phyloP scores from a whole-genome alignment of 75 land plant genomes.

The Picea glauca region DNA sequence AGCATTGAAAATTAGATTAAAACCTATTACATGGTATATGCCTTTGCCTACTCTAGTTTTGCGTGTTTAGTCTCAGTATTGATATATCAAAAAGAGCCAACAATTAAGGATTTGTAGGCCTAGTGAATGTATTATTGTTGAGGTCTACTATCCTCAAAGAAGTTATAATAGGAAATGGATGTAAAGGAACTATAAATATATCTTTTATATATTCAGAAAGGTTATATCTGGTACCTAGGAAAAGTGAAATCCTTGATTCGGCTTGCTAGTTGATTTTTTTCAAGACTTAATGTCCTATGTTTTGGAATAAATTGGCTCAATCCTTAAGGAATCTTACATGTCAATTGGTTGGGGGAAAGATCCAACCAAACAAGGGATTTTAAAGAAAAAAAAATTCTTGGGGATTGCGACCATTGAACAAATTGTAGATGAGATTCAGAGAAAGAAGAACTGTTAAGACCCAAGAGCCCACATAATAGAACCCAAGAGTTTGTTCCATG shows the following conservation, averaged over 20 bases:
- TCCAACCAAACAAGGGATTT: no score
- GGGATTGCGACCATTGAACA: constrained; percentile 40
- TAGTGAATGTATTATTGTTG: no score
- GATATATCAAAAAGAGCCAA: neutral
- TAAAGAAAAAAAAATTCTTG: constrained; percentile 18
- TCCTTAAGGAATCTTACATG: constrained; percentile 44
- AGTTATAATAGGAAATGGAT: no score
- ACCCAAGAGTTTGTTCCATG: constrained; percentile 47
- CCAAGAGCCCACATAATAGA: constrained; percentile 44
- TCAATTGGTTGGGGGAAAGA: constrained; percentile 43
- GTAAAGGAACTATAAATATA: no score
- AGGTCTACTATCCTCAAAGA: no score
- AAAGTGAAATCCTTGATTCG: constrained; percentile 22
- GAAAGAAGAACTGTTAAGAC: constrained; percentile 29
- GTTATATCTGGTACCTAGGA: constrained; percentile 20
- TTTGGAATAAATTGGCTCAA: constrained; percentile 28
- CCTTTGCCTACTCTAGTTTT: no score
- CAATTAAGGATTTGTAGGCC: constrained; percentile 19
- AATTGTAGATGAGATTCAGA: constrained; percentile 48
- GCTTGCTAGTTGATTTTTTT: constrained; percentile 39
- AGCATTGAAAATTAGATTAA: no score
- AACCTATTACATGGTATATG: no score
- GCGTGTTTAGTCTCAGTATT: neutral
- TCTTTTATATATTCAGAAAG: no score
- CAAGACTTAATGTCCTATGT: constrained; percentile 33